Evolutionary conservation across 345 rosid genomes (phyloP), one percentile per base, ranked within the genome.

Genomic region (Streptanthus diversifolius): DNA sequence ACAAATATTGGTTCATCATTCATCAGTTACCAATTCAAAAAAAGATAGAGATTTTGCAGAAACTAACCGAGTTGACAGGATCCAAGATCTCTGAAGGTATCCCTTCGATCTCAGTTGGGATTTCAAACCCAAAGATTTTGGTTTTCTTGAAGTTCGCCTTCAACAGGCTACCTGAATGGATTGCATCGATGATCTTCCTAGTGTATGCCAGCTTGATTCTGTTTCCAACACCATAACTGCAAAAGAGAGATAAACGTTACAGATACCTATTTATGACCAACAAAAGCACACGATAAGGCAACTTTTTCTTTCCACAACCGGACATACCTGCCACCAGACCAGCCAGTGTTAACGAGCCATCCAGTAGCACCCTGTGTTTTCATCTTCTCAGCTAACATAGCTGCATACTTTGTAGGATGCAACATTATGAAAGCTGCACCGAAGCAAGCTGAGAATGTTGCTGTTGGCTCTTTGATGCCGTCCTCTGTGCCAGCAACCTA

Each of bases 381-480:
- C 97, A 95, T 95, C 82, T 95, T 95, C 76, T 95, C 95, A 10
- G 97, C 90, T 58, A 91, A 82, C 99, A 95, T 91, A 62, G 95
- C 93, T 3, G 97, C 99, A 63, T 95, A 91, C 83, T 84, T 95
- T n/a, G 99, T 95, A 0, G 99, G 99, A 66, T 90, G 99, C 83
- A 95, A 18, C 97, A 95, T 95, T 63, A 91, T 90, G 74, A 95
- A 95, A 56, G 99, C 97, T 33, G 97, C 97, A 37, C 99, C 99
- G 19, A 95, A 95, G 78, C 99, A 95, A 44, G 99, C 96, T 25
- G 99, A 91, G 79, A 95, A 95, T 25, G 99, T 95, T 18, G 97
- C 95, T 1, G 81, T 60, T 54, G 96, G 99, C 76, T 95, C 97
- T 81, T 90, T 95, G 15, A 91, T 83, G 6, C 97, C 97, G 1